A percentile compares a stretch with the other conserved stretches of the same genome.
Evolutionary conservation across 2,329 filamentous ascomycete genomes (phyloP).

Genomic region (Phoma sp.): DNA sequence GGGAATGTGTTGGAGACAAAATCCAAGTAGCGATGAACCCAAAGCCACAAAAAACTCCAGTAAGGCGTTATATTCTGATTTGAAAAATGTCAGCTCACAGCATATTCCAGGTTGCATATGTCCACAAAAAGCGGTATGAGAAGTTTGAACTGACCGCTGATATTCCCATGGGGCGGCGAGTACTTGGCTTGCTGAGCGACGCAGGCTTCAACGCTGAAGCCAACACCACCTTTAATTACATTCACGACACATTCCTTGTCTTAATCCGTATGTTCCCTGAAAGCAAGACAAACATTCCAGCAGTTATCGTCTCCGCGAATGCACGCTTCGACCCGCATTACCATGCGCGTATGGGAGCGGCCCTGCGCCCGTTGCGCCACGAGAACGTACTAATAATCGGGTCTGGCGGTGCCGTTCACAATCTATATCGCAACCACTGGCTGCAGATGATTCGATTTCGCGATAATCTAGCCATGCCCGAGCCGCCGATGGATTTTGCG

Average conservation of each 20-base stretch:
- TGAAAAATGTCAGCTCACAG: too few relatives aligned
- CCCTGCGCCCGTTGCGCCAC: conserved; percentile 61
- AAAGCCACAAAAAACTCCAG: conserved; percentile 46
- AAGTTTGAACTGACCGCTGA: too few relatives aligned
- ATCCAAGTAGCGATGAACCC: conserved; percentile 68
- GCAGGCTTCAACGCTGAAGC: conserved; percentile 61
- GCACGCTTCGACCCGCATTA: conserved; percentile 61
- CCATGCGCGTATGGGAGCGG: conserved; percentile 62
- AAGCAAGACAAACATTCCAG: too few relatives aligned
- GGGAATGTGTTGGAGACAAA: conserved; percentile 59
- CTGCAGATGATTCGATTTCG: conserved; percentile 65
- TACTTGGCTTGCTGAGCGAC: conserved; percentile 53
- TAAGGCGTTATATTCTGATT: too few relatives aligned
- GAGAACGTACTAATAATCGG: conserved; percentile 62
- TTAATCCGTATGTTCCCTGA: conserved; percentile 74
- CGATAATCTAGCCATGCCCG: conserved; percentile 66
- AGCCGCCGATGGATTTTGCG: conserved; percentile 64
- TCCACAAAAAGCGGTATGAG: too few relatives aligned
- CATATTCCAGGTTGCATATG: too few relatives aligned
- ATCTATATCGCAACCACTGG: conserved; percentile 71
- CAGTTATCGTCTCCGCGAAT: conserved; percentile 63
- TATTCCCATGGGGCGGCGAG: conserved; percentile 57
- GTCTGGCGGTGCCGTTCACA: conserved; percentile 69
- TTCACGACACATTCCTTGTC: conserved; percentile 66
- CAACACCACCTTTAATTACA: conserved; percentile 65